These are phyloP conservation scores for Phytopythium delawarense DNA, from an alignment of 352 stramenopile genomes.

Conservation along the genomic window DNA sequence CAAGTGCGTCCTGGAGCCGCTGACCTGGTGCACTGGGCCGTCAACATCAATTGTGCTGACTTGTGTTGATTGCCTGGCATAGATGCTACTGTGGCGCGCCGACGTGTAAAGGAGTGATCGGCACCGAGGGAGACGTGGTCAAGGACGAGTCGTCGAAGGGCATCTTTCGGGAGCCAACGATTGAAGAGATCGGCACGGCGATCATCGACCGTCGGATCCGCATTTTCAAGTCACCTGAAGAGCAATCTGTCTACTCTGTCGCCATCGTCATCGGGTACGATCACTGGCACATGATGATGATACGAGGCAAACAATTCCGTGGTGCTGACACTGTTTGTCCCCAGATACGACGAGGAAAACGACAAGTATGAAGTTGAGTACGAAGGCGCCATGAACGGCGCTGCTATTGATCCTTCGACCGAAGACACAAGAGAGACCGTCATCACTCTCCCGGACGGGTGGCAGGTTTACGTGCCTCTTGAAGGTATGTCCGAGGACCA, in stretches of 20 bases:
- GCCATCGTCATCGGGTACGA: conserved; percentile 43
- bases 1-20: conserved; percentile 23
- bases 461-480: conserved; percentile 71
- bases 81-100: conserved; percentile 60
- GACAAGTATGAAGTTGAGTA: conserved; percentile 56
- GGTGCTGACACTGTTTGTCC: conserved; percentile 1
- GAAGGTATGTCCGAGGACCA: conserved; percentile 49
- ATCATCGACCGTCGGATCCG: conserved; percentile 61
- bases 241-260: conserved; percentile 56
- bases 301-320: neutral
- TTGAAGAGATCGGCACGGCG: conserved; percentile 34
- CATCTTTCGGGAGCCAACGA: conserved; percentile 63
- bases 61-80: too few species aligned
- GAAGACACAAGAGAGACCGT: neutral
- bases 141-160: conserved; percentile 39
- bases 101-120: conserved; percentile 80
- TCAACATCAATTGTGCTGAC: neutral
- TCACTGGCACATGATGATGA: neutral
- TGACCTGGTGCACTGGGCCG: neutral
- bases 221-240: conserved; percentile 52
- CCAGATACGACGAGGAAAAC: conserved; percentile 27
- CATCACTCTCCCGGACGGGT: conserved; percentile 34
- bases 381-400: neutral
- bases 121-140: conserved; percentile 34
- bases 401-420: neutral